A percentile compares a stretch with the other conserved stretches of the same genome.
Evolutionary conservation across 257 asterid species (phyloP).

Genomic region (Solanum corneliomulleri): DNA sequence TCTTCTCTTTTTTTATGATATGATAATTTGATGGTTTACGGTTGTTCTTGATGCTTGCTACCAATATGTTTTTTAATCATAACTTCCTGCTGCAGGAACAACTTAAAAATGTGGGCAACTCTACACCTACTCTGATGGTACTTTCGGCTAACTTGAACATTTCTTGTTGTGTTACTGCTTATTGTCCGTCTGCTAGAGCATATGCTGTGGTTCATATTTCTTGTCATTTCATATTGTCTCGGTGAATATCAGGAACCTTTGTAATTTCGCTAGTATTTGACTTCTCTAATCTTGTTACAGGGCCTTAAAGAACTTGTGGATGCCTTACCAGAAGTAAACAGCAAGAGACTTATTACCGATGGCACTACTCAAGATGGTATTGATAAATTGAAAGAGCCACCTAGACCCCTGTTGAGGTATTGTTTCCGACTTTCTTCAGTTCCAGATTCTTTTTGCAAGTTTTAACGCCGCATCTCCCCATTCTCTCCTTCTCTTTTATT

Average conservation of each 20-base stretch:
- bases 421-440: background rate
- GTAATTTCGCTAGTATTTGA: background rate
- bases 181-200: background rate
- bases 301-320: constrained; percentile 64
- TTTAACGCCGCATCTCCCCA: background rate
- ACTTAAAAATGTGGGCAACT: background rate
- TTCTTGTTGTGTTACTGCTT: background rate
- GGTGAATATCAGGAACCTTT: background rate
- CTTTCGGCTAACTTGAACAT: background rate
- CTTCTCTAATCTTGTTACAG: constrained; percentile 15
- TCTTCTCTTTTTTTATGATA: background rate
- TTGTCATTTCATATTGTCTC: background rate
- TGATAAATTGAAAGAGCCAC: constrained; percentile 17
- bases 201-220: background rate
- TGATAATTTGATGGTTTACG: background rate
- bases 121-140: constrained; percentile 1
- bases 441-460: background rate
- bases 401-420: constrained; percentile 34
- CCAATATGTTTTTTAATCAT: background rate
- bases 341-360: constrained; percentile 18
- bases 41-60: background rate
- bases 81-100: constrained; percentile 7
- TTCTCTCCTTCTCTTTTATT: background rate
- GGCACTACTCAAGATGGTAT: constrained; percentile 20
- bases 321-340: constrained; percentile 11